phyloP scores from a whole-genome alignment of 208 protist species.

The Leishmania gerbilli region DNA sequence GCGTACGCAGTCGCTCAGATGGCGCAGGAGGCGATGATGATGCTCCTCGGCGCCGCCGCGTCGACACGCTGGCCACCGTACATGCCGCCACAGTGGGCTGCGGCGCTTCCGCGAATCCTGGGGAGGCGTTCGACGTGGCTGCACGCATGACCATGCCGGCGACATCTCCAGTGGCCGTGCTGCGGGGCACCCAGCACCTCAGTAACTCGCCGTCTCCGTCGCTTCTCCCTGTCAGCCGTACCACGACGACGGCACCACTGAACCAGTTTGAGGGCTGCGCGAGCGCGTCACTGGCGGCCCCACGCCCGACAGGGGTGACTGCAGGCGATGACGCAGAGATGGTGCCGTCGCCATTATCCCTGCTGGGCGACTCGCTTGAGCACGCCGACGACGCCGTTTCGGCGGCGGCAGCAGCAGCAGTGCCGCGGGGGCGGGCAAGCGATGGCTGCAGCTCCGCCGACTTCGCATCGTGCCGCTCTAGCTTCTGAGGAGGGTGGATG shows the following conservation, averaged over 20 bases:
- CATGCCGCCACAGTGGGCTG: background rate
- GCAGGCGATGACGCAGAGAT: background rate
- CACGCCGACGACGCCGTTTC: background rate
- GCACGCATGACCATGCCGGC: background rate
- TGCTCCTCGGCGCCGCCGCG: background rate
- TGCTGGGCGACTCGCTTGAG: background rate
- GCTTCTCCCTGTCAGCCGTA: background rate
- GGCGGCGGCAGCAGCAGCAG: background rate
- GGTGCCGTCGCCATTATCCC: background rate
- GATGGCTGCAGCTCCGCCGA: conserved; percentile 16
- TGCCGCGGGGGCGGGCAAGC: background rate
- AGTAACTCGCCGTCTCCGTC: background rate
- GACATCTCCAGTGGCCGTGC: no score
- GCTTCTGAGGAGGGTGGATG: conserved; percentile 4
- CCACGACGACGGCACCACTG: background rate
- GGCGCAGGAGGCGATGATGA: background rate
- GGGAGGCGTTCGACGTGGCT: background rate
- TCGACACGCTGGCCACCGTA: background rate
- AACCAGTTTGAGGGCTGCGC: background rate
- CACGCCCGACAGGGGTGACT: background rate
- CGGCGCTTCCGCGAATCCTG: background rate
- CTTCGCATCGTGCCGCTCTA: conserved; percentile 30
- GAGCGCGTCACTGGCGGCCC: background rate
- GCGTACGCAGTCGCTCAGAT: conserved; percentile 4
- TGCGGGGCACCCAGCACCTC: background rate